Conservation (phyloP, 331 rosid genomes). For the Arachis monticola region DNA sequence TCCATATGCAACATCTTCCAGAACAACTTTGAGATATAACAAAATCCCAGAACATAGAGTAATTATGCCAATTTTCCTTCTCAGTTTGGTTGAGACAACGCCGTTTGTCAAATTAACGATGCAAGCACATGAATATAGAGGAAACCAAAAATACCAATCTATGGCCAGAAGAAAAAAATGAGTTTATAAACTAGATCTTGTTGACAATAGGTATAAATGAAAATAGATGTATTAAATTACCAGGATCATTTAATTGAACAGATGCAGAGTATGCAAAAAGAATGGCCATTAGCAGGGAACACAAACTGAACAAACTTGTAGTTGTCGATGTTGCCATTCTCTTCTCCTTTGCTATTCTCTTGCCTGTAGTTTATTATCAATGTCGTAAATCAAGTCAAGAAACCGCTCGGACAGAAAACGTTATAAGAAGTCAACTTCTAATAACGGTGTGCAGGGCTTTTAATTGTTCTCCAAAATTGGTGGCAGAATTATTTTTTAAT, state of each 20-base stretch:
- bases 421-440: constrained; percentile 30
- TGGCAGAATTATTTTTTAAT: no score
- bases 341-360: constrained; percentile 22
- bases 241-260: constrained; percentile 66
- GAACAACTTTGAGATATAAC: constrained; percentile 48
- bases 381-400: background rate
- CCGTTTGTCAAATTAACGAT: constrained; percentile 20
- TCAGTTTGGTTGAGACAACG: constrained; percentile 23
- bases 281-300: constrained; percentile 56
- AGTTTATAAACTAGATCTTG: constrained; percentile 3
- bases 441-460: no score
- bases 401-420: background rate
- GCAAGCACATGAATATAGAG: constrained; percentile 66
- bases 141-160: constrained; percentile 88
- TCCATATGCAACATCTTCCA: constrained; percentile 50
- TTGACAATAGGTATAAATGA: background rate
- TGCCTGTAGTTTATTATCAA: background rate
- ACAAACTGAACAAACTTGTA: constrained; percentile 31
- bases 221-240: constrained; percentile 38
- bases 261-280: constrained; percentile 66
- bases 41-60: constrained; percentile 45
- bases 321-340: constrained; percentile 50
- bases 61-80: constrained; percentile 44
- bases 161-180: background rate
- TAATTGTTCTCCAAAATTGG: no score